These are phyloP conservation scores for Saccharomycopsis vini DNA, from an alignment of 805 yeast genomes.

Conservation along the genomic window DNA sequence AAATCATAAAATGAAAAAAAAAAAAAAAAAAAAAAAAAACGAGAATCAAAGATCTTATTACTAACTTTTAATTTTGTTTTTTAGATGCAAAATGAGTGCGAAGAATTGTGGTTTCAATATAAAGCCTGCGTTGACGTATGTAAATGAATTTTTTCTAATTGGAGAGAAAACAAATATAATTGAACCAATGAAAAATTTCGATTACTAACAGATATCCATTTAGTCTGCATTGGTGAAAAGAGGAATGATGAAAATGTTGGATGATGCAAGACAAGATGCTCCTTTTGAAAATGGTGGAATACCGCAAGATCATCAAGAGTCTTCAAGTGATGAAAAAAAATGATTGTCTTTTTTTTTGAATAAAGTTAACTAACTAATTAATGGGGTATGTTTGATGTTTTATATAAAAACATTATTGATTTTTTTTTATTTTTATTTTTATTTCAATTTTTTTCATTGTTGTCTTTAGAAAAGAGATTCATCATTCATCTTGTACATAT, in stretches of 20 bases:
- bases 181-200: background rate
- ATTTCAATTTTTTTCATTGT: too few relatives aligned
- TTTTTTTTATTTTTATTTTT: too few relatives aligned
- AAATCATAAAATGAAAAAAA: too few relatives aligned
- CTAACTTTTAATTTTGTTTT: too few relatives aligned
- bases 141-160: too few relatives aligned
- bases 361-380: background rate
- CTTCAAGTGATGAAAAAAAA: background rate
- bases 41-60: too few relatives aligned
- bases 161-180: conserved; percentile 13
- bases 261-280: conserved; percentile 82
- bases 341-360: too few relatives aligned
- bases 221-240: conserved; percentile 51
- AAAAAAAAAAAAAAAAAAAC: too few relatives aligned
- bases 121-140: conserved; percentile 74
- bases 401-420: too few relatives aligned
- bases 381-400: background rate
- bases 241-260: conserved; percentile 75
- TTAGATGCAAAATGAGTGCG: conserved; percentile 77
- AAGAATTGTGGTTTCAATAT: conserved; percentile 80
- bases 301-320: conserved; percentile 19
- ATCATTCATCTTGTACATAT: too few relatives aligned
- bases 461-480: too few relatives aligned
- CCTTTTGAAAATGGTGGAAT: conserved; percentile 72
- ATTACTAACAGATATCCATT: background rate